Conservation (phyloP, 1,284 basidiomycete genomes). For the Hemileia vastatrix region DNA sequence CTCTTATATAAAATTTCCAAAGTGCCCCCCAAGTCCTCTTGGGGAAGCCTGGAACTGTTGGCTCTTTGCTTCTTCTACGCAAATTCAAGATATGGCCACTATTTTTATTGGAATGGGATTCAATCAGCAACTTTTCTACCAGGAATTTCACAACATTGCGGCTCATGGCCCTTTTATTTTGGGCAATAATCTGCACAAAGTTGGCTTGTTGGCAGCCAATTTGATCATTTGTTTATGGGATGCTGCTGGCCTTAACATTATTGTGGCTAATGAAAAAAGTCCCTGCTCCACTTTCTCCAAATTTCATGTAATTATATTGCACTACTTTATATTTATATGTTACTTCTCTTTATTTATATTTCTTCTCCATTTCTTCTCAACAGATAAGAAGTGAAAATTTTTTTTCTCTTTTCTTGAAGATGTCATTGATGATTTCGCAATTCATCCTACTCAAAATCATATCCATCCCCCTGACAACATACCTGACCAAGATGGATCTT, state of each 20-base stretch:
- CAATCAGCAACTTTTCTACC: too few species aligned
- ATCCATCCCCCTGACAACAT: too few species aligned
- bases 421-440: too few species aligned
- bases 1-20: constrained; percentile 4
- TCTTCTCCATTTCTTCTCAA: too few species aligned
- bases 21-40: neutral
- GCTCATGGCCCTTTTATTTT: neutral
- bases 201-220: constrained; percentile 1
- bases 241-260: constrained; percentile 5
- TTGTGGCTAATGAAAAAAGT: neutral
- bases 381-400: too few species aligned
- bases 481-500: too few species aligned
- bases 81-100: neutral
- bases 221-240: constrained; percentile 14
- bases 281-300: too few species aligned
- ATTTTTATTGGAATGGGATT: constrained; percentile 10
- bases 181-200: neutral
- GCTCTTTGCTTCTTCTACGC: neutral
- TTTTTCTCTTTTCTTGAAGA: too few species aligned
- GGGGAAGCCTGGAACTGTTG: constrained; percentile 1
- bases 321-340: too few species aligned
- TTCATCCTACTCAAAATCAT: too few species aligned
- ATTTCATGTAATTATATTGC: too few species aligned
- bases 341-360: too few species aligned
- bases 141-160: neutral